These are phyloP conservation scores for Ilyonectria mors-panacis DNA, from an alignment of 2,329 filamentous ascomycete species.

Conservation along the genomic window DNA sequence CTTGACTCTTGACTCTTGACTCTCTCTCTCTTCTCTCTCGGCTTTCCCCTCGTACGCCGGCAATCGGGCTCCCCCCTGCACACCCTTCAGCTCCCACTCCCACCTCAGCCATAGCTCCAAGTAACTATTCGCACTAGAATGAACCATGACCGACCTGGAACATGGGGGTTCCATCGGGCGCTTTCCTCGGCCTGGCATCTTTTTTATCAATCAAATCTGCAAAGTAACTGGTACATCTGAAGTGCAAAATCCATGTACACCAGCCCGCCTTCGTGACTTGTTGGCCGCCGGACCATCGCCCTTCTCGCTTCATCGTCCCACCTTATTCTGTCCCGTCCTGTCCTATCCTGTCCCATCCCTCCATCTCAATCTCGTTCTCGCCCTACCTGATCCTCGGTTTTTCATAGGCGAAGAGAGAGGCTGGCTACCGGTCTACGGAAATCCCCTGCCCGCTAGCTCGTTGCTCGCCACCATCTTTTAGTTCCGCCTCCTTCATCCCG, in stretches of 20 bases:
- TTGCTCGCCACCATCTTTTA: background rate
- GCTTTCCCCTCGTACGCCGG: too few relatives aligned
- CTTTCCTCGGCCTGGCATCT: constrained; percentile 8
- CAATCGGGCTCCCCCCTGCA: background rate
- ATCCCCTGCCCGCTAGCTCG: constrained; percentile 12
- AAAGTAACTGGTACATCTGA: constrained; percentile 18
- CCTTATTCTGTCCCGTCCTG: background rate
- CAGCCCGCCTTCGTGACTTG: background rate
- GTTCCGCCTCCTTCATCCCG: constrained; percentile 16
- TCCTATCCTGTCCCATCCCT: constrained; percentile 2
- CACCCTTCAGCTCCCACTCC: constrained; percentile 1
- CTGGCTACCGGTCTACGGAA: constrained; percentile 1
- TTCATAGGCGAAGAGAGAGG: background rate
- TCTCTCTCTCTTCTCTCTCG: too few relatives aligned
- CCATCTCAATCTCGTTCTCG: constrained; percentile 8
- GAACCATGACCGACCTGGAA: constrained; percentile 12
- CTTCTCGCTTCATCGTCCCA: constrained; percentile 20
- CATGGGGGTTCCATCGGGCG: constrained; percentile 6
- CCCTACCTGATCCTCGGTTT: constrained; percentile 10
- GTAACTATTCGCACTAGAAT: constrained; percentile 2
- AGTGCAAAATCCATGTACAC: background rate
- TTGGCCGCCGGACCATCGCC: background rate
- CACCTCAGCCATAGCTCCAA: background rate
- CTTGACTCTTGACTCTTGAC: too few relatives aligned
- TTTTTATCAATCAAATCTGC: constrained; percentile 25